Evolutionary conservation across 2,329 filamentous ascomycete genomes (phyloP), one percentile per base, ranked within the genome.

Genomic region (Magnaporthales sp.): DNA sequence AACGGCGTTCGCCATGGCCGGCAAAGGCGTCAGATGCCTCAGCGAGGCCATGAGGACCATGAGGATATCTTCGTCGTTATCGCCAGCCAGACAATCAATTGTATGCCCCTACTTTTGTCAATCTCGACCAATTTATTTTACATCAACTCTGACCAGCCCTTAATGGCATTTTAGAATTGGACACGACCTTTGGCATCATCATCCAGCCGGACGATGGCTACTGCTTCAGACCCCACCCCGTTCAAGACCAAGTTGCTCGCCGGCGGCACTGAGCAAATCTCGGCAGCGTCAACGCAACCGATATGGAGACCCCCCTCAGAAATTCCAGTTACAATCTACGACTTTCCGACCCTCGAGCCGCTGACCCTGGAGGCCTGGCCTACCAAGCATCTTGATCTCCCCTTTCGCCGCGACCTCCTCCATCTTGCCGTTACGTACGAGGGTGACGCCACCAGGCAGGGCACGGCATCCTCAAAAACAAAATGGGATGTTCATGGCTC

Each of bases 401-500:
- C 95, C 2, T 84, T 97, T 62, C 91, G 95, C 68, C 89, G 90
- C 76, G 95, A 99, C 77, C 88, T 99, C 70, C 88, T 99, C 66
- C 94, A 99, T 80, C 88, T 92, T 70, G 95, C 95, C 67, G 87
- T 99, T 67, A 81, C 97, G 72, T 98, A 90, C 83, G 95, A 99
- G 80, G 95, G 91, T 71, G 94, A 98, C 80, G 86, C 83, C 74
- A 91, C 92, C 67, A 89, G 95, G 31, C 90, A 93, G 77, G 95
- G 95, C 70, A 96, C 92, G 2, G 95, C 93, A 62, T 89, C 82
- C 71, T 87, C 87, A 69, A 96, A 96, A 81, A 95, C 87, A 73
- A 87, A 94, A 68, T 87, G 79, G 74, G 92, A 98, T 69, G 89
- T 99, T 27, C 87, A 89, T 74, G 95, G 94, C 69, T 95, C 92